Percentiles rank a stretch among this genome's conserved stretches.
phyloP scores from a whole-genome alignment of 345 rosid species.

The Populus euphratica region DNA sequence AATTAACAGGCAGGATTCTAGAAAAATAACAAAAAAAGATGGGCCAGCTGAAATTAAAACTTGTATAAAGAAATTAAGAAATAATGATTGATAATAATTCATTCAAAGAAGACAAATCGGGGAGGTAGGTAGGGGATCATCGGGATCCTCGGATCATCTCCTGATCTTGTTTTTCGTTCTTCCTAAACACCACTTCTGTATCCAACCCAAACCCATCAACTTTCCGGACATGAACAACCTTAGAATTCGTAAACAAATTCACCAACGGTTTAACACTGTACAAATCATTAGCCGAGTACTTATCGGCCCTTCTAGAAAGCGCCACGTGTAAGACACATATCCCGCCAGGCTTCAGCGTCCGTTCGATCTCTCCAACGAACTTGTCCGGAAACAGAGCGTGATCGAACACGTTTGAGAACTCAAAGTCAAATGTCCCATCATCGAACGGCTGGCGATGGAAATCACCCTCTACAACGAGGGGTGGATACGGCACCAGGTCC shows the following conservation, averaged over 20 bases:
- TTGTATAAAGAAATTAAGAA: background rate
- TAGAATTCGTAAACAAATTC: slow-evolving; percentile 47
- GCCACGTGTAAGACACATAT: slow-evolving; percentile 77
- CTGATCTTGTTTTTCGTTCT: slow-evolving; percentile 20
- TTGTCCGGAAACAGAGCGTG: slow-evolving; percentile 74
- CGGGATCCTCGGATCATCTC: slow-evolving; percentile 8
- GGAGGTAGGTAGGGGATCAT: background rate
- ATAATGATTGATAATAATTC: background rate
- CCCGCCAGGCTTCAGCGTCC: slow-evolving; percentile 71
- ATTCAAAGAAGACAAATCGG: background rate
- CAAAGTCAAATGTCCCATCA: slow-evolving; percentile 66
- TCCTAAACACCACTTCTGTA: slow-evolving; percentile 74
- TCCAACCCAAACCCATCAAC: slow-evolving; percentile 95
- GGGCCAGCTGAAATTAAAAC: too few species aligned
- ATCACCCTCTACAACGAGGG: slow-evolving; percentile 71
- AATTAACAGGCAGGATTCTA: background rate
- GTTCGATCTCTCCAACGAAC: slow-evolving; percentile 76
- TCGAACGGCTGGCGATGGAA: slow-evolving; percentile 76
- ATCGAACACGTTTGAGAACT: slow-evolving; percentile 92
- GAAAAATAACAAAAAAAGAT: background rate
- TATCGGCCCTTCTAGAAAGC: slow-evolving; percentile 53
- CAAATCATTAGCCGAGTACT: slow-evolving; percentile 87
- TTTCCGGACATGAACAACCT: slow-evolving; percentile 54
- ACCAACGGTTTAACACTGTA: slow-evolving; percentile 53
- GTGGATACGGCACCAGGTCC: slow-evolving; percentile 83